These are phyloP conservation scores for Exophiala dermatitidis DNA, from an alignment of 2,329 filamentous ascomycete genomes.

Conservation along the genomic window DNA sequence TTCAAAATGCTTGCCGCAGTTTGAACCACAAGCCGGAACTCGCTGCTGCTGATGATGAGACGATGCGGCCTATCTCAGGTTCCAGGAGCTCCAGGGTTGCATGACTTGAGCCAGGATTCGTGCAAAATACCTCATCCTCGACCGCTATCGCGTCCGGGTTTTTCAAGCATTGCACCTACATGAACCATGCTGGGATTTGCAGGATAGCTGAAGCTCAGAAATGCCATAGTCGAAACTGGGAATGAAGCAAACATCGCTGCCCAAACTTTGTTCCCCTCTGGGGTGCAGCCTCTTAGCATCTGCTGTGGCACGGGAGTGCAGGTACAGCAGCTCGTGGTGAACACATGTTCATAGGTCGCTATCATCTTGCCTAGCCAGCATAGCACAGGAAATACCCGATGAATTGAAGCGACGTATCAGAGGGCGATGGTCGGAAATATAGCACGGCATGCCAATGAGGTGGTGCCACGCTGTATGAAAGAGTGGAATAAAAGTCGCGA, in stretches of 20 bases:
- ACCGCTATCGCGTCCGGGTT: neutral
- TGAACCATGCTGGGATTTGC: neutral
- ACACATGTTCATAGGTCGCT: conserved; percentile 14
- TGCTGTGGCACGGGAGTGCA: conserved; percentile 8
- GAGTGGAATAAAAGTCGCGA: neutral
- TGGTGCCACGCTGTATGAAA: conserved; percentile 14
- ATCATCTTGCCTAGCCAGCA: neutral
- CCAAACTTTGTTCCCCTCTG: conserved; percentile 3
- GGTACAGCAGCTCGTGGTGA: conserved; percentile 13
- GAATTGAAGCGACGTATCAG: conserved; percentile 11
- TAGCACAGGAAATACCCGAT: neutral
- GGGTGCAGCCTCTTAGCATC: neutral
- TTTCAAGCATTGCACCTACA: no score
- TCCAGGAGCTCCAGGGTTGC: conserved; percentile 1
- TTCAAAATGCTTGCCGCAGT: neutral
- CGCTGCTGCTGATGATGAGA: conserved; percentile 9
- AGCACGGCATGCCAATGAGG: conserved; percentile 12
- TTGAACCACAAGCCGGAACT: conserved; percentile 6
- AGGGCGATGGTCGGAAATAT: neutral
- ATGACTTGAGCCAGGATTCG: conserved; percentile 10
- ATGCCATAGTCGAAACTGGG: neutral
- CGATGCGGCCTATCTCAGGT: conserved; percentile 7
- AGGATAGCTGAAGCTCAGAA: neutral
- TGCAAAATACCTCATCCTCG: conserved; percentile 15
- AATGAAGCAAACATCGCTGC: conserved; percentile 16